phyloP scores from a whole-genome alignment of 1,139 yeast species.

The Dujonia santamariae region DNA sequence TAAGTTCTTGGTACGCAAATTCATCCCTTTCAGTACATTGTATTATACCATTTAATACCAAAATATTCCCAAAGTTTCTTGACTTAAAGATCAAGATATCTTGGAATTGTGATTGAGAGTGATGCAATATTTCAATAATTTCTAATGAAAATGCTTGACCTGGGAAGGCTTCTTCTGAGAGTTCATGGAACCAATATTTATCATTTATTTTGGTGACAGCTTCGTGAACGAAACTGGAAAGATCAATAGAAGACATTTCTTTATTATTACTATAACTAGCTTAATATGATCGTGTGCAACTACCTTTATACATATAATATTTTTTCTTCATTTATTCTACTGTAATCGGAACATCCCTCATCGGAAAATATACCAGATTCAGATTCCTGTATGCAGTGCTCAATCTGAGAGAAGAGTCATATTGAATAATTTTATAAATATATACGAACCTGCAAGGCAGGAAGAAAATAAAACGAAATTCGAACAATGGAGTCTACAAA shows the following conservation, averaged over 20 bases:
- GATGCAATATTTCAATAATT: constrained; percentile 32
- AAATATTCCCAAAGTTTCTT: constrained; percentile 75
- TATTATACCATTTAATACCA: constrained; percentile 81
- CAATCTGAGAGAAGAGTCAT: too few relatives aligned
- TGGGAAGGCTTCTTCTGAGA: constrained; percentile 34
- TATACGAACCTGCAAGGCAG: too few relatives aligned
- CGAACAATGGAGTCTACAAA: too few relatives aligned
- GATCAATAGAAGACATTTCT: constrained; percentile 37
- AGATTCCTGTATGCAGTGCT: too few relatives aligned
- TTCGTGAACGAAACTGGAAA: constrained; percentile 23
- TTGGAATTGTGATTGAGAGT: constrained; percentile 34
- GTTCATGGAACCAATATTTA: constrained; percentile 42
- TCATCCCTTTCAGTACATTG: constrained; percentile 91
- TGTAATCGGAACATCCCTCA: too few relatives aligned
- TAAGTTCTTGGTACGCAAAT: constrained; percentile 88
- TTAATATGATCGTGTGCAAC: background rate
- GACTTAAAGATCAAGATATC: constrained; percentile 70
- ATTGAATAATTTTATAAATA: too few relatives aligned
- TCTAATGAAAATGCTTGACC: constrained; percentile 45
- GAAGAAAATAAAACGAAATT: too few relatives aligned
- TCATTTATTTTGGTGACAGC: constrained; percentile 23
- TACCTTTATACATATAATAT: constrained; percentile 1
- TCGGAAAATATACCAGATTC: too few relatives aligned
- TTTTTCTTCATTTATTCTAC: too few relatives aligned
- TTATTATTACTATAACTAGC: constrained; percentile 50